Percentiles rank a stretch among this genome's conserved stretches.
These are phyloP conservation scores for Hemerocallis citrina DNA, from an alignment of 106 monocot genomes.

Conservation along the genomic window DNA sequence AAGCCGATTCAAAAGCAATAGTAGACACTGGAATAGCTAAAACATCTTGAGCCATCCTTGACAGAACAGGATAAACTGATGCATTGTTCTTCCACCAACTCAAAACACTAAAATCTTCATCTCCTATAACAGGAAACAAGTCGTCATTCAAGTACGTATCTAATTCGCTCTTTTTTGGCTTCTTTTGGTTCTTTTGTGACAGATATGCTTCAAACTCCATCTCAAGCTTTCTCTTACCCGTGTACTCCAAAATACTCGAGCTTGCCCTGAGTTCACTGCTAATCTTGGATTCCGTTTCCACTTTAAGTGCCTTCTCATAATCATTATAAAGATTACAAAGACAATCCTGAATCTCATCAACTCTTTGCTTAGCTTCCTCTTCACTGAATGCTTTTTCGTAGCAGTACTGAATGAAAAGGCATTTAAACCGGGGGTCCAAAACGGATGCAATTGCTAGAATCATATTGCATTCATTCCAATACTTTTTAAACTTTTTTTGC, in stretches of 20 bases:
- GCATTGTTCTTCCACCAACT: constrained; percentile 4
- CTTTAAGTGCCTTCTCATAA: not conserved
- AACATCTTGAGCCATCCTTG: constrained; percentile 7
- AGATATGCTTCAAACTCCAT: not conserved
- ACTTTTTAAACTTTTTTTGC: constrained; percentile 12
- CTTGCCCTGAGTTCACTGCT: not conserved
- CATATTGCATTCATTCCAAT: constrained; percentile 12
- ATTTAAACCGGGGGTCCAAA: constrained; percentile 13
- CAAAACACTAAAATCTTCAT: constrained; percentile 7
- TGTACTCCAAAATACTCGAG: not conserved
- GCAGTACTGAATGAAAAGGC: constrained; percentile 2
- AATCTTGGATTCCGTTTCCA: too few relatives aligned
- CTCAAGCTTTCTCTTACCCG: constrained; percentile 1
- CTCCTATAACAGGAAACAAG: not conserved
- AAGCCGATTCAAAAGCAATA: not conserved
- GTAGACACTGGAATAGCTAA: constrained; percentile 9
- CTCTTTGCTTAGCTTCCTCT: not conserved
- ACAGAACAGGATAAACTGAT: not conserved
- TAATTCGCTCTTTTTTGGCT: constrained; percentile 4
- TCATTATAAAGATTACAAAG: constrained; percentile 4
- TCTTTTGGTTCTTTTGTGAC: not conserved
- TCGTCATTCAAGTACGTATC: constrained; percentile 5
- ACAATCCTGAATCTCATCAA: constrained; percentile 1
- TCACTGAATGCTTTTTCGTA: constrained; percentile 4
- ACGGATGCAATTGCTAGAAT: constrained; percentile 11